Conservation (phyloP, 2,329 filamentous ascomycete genomes). For the Penicillium olsonii region DNA sequence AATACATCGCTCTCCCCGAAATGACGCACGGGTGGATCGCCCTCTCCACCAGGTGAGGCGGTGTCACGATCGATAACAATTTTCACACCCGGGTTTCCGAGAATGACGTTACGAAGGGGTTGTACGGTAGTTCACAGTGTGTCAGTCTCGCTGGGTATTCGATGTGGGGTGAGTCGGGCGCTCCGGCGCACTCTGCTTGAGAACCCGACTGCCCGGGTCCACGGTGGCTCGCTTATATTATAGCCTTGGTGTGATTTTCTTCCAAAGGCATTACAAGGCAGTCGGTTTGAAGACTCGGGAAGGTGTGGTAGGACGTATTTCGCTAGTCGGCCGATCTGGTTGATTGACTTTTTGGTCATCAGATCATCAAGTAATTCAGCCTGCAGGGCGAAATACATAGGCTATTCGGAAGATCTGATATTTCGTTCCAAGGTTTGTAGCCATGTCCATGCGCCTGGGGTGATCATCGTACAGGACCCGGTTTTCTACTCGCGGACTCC, state of each 20-base stretch:
- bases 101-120: slow-evolving; percentile 4
- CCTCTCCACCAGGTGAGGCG: slow-evolving; percentile 8
- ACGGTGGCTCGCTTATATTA: too few species aligned
- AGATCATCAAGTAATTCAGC: too few species aligned
- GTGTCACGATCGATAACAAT: slow-evolving; percentile 1
- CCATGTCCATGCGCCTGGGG: not conserved
- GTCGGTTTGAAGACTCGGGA: not conserved
- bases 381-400: too few species aligned
- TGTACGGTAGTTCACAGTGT: not conserved
- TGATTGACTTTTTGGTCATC: too few species aligned
- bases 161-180: slow-evolving; percentile 1
- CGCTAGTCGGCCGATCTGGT: too few species aligned
- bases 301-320: too few species aligned
- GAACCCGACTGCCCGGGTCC: not conserved
- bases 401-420: too few species aligned
- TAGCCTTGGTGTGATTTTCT: too few species aligned
- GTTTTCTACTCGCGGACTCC: not conserved
- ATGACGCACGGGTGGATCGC: not conserved
- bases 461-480: not conserved
- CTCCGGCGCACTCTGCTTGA: not conserved
- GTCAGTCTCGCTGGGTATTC: not conserved
- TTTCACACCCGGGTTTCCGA: slow-evolving; percentile 4
- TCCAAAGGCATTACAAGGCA: too few species aligned
- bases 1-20: slow-evolving; percentile 4
- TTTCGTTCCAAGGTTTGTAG: not conserved